A percentile compares a stretch with the other conserved stretches of the same genome.
These are phyloP conservation scores for Tephrocybe rancida DNA, from an alignment of 768 basidiomycete species.

Conservation along the genomic window DNA sequence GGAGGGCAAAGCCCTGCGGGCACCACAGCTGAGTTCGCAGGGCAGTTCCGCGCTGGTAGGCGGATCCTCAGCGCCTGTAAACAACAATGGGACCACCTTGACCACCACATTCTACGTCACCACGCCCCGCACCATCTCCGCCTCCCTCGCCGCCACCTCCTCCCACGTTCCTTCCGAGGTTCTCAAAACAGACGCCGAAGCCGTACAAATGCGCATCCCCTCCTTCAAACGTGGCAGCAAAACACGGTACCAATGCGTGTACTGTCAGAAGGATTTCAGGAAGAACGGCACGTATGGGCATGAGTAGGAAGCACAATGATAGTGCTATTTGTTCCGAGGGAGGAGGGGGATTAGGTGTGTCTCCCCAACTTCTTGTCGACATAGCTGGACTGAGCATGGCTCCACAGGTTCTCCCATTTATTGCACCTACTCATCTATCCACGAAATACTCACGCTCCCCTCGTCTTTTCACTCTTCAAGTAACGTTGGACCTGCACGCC, in stretches of 20 bases:
- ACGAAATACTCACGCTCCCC: no score
- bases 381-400: no score
- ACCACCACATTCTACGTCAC: conserved; percentile 12
- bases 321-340: conserved; percentile 3
- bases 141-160: conserved; percentile 7
- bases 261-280: conserved; percentile 15
- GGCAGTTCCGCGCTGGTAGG: background rate
- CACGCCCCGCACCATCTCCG: conserved; percentile 5
- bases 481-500: no score
- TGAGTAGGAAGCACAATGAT: conserved; percentile 18
- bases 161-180: background rate
- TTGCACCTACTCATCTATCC: no score
- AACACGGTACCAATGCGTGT: conserved; percentile 14
- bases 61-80: background rate
- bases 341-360: background rate
- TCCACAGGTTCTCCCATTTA: no score
- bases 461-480: no score
- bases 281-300: conserved; percentile 19
- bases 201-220: conserved; percentile 13
- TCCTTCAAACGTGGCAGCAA: conserved; percentile 17
- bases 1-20: no score
- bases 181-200: background rate
- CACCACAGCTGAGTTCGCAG: no score
- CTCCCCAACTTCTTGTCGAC: no score
- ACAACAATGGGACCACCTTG: conserved; percentile 11